phyloP scores from a whole-genome alignment of 352 stramenopile genomes.

The Pythium graminicola region DNA sequence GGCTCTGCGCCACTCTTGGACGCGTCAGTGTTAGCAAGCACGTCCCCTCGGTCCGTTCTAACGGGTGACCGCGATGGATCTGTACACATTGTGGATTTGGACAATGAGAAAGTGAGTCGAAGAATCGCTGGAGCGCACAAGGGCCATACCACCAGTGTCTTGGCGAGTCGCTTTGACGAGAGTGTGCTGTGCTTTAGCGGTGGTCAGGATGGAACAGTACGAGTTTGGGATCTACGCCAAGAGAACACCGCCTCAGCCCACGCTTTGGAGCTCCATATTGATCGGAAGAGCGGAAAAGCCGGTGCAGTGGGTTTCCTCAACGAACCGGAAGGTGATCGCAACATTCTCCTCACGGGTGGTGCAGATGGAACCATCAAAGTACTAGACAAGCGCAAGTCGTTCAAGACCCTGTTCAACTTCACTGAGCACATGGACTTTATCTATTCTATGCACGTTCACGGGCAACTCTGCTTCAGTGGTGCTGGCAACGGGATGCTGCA shows the following conservation, averaged over 20 bases:
- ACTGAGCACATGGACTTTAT: slow-evolving; percentile 84
- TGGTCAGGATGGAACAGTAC: slow-evolving; percentile 68
- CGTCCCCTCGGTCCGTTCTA: slow-evolving; percentile 23
- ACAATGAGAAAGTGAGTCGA: slow-evolving; percentile 33
- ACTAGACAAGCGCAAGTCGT: slow-evolving; percentile 56
- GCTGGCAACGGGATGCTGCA: slow-evolving; percentile 83
- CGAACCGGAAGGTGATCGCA: slow-evolving; percentile 35
- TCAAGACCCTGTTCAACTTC: slow-evolving; percentile 44
- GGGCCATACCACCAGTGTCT: slow-evolving; percentile 60
- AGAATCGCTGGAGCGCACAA: slow-evolving; percentile 41
- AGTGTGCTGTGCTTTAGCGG: slow-evolving; percentile 48
- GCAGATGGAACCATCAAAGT: slow-evolving; percentile 77
- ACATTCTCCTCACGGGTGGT: slow-evolving; percentile 58
- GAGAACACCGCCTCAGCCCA: slow-evolving; percentile 23
- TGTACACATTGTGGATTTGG: slow-evolving; percentile 57
- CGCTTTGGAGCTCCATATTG: slow-evolving; percentile 44
- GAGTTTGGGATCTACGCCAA: slow-evolving; percentile 67
- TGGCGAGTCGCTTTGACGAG: slow-evolving; percentile 27
- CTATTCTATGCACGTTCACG: slow-evolving; percentile 66
- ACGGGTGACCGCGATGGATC: slow-evolving; percentile 61
- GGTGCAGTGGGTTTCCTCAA: slow-evolving; percentile 66
- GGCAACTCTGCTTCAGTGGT: slow-evolving; percentile 72
- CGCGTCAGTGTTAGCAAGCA: slow-evolving; percentile 27
- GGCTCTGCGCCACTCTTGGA: slow-evolving; percentile 59
- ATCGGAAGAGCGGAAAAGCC: slow-evolving; percentile 47